phyloP scores from a whole-genome alignment of 306 rosid species.

The Arachis hypogaea region DNA sequence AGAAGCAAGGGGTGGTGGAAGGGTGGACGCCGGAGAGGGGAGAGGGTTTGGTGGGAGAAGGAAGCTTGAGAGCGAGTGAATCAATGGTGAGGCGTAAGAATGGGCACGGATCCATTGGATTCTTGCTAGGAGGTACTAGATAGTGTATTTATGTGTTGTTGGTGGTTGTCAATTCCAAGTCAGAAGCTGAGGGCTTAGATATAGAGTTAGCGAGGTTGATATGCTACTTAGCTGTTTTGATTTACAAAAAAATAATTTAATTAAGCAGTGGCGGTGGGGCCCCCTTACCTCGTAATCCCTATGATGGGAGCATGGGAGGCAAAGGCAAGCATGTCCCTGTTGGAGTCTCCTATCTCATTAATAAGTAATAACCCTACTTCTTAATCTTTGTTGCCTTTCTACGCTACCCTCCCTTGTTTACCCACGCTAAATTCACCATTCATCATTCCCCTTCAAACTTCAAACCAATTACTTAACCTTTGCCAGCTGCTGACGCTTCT shows the following conservation, averaged over 20 bases:
- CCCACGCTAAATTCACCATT: background rate
- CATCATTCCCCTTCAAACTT: background rate
- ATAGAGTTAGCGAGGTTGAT: too few relatives aligned
- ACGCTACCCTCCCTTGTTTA: slow-evolving; percentile 45
- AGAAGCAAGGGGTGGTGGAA: slow-evolving; percentile 81
- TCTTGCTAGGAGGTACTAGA: background rate
- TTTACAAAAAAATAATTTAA: too few relatives aligned
- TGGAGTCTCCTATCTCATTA: too few relatives aligned
- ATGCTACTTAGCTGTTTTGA: too few relatives aligned
- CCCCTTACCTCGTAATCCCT: background rate
- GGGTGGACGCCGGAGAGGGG: slow-evolving; percentile 72
- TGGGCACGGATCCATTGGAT: slow-evolving; percentile 74
- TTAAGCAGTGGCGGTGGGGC: too few relatives aligned
- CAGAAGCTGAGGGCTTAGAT: too few relatives aligned
- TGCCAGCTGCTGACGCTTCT: background rate
- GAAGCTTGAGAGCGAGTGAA: slow-evolving; percentile 74
- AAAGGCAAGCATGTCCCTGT: slow-evolving; percentile 47
- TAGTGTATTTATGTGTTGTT: too few relatives aligned
- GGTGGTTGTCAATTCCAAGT: too few relatives aligned
- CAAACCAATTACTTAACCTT: background rate
- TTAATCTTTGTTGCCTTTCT: slow-evolving; percentile 46
- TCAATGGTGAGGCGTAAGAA: slow-evolving; percentile 68
- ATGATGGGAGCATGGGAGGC: slow-evolving; percentile 49
- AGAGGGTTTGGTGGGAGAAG: slow-evolving; percentile 55
- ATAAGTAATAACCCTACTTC: too few relatives aligned